These are phyloP conservation scores for Blastocladiella britannica DNA, from an alignment of 192 early-diverging fungal species.

Conservation along the genomic window DNA sequence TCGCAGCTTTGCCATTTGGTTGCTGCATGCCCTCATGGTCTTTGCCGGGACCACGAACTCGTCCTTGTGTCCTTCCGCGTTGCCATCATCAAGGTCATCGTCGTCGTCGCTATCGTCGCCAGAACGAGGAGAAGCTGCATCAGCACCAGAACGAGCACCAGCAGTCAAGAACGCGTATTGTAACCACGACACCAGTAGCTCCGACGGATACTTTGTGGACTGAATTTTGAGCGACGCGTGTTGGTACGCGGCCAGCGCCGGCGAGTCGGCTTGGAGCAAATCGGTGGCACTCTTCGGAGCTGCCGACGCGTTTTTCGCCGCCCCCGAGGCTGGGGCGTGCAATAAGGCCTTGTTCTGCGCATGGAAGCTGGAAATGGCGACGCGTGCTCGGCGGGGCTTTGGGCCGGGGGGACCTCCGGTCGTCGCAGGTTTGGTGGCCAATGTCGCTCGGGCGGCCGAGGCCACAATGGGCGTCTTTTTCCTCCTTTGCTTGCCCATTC, in stretches of 20 bases:
- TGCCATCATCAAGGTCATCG: no score
- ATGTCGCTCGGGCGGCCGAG: not conserved
- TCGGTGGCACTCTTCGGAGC: not conserved
- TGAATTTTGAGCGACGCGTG: not conserved
- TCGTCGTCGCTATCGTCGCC: no score
- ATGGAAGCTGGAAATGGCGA: not conserved
- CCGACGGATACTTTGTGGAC: not conserved
- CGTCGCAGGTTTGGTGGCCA: not conserved
- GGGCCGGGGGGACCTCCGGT: not conserved
- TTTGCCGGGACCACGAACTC: no score
- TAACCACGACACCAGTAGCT: not conserved
- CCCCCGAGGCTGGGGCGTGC: not conserved
- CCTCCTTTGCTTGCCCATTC: no score
- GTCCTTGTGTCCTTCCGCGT: no score
- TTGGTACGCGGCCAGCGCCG: not conserved
- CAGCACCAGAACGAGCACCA: no score
- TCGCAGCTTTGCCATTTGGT: no score
- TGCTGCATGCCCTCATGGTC: no score
- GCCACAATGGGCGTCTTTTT: not conserved
- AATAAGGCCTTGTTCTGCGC: not conserved
- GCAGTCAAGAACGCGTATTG: no score
- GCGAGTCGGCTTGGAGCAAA: not conserved
- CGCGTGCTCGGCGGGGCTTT: not conserved
- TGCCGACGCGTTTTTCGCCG: not conserved
- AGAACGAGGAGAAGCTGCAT: no score